Evolutionary conservation across 2,329 filamentous ascomycete species (phyloP), one percentile per base, ranked within the genome.

Genomic region (Ceratocystis diversiconidia): DNA sequence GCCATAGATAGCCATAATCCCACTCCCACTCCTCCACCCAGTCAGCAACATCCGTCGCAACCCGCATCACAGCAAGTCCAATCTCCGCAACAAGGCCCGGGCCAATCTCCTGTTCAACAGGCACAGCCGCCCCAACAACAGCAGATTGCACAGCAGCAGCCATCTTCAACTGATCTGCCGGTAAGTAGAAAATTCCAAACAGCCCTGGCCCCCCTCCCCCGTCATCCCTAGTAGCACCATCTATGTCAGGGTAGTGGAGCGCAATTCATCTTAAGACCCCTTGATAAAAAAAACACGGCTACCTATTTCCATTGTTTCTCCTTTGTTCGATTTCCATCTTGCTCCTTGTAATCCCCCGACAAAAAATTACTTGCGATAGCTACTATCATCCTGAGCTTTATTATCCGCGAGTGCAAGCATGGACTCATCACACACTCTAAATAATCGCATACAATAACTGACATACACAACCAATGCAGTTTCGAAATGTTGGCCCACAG

Each of bases 401-500:
- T 12, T 15, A 41, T 15, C 36, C 36, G 36, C 12, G 2, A 32
- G 28, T 59, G 55, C 28, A 36, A 36, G 55, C 55, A 59, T 59
- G 55, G 55, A n/a, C 25, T 36, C 55, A 19, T n/a, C 55, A 59
- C 55, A 36, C 12, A 19, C 6, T 32, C 55, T 32, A 36, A 28
- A 52, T 15, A 10, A 52, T 32, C 12, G 12, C 32, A 62, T 52
- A 52, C 52, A 30, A 61, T 48, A 65, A 46, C 62, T 50, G 61
- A 41, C 65, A 59, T 67, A 71, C 67, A 71, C 63, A 52, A 32
- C 28, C 30, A 50, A 64, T 60, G 57, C 73, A 86, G 80, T 76
- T 80, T 70, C 82, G 82, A 70, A 87, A 84, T 72, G 82, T 77
- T 28, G 61, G 8, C 36, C 73, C 73, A 19, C 67, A 73, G 44